Evolutionary conservation across 352 stramenopile genomes (phyloP).

Genomic region (Pythium plurisporium): DNA sequence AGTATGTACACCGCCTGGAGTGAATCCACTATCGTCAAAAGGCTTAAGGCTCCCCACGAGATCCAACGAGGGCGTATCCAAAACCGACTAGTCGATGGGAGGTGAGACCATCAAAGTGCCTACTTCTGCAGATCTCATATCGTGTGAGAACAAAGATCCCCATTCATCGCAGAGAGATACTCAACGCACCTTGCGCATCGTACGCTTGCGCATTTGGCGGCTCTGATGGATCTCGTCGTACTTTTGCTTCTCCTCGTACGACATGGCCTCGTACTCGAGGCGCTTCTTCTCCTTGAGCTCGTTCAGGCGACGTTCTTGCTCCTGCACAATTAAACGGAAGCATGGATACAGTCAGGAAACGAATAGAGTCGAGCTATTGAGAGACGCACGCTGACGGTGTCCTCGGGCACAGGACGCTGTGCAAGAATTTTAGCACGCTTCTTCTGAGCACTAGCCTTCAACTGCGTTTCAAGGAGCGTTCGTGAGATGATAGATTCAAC

Average conservation of each 20-base stretch:
- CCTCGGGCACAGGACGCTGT: slow-evolving; percentile 20
- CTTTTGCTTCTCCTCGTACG: slow-evolving; percentile 80
- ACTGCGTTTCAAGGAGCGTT: slow-evolving; percentile 22
- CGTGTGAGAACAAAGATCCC: background rate
- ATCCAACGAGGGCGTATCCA: too few species aligned
- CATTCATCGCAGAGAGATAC: background rate
- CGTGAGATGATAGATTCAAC: background rate
- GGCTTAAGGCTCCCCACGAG: too few species aligned
- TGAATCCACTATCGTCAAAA: too few species aligned
- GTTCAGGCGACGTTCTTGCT: slow-evolving; percentile 33
- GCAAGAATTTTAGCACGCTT: slow-evolving; percentile 65
- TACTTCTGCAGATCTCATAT: too few species aligned
- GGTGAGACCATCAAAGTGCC: too few species aligned
- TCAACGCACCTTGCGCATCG: slow-evolving; percentile 45
- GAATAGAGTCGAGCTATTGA: background rate
- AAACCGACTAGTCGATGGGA: too few species aligned
- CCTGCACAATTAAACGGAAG: too few species aligned
- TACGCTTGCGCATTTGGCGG: slow-evolving; percentile 63
- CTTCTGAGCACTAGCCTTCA: slow-evolving; percentile 73
- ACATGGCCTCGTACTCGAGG: slow-evolving; percentile 70
- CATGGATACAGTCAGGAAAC: background rate
- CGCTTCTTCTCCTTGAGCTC: slow-evolving; percentile 76
- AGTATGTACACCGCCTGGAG: too few species aligned
- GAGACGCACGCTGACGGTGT: background rate
- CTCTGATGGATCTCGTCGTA: slow-evolving; percentile 69